These are phyloP conservation scores for Cladosporium colombiae DNA, from an alignment of 2,329 filamentous ascomycete genomes.

Conservation along the genomic window DNA sequence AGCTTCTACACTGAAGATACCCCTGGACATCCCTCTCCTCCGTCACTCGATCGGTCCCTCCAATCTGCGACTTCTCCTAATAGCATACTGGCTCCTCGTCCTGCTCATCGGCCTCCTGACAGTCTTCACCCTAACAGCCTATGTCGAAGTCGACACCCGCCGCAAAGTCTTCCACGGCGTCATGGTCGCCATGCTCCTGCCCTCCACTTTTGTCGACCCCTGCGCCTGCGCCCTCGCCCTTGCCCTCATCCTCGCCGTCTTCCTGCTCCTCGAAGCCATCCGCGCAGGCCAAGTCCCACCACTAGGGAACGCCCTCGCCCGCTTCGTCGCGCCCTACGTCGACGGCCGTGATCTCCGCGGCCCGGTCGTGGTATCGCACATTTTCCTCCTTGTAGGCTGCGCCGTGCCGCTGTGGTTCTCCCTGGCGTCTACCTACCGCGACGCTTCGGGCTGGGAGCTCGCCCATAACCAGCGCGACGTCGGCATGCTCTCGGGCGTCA, in stretches of 20 bases:
- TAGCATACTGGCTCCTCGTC: slow-evolving; percentile 71
- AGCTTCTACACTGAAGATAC: slow-evolving; percentile 25
- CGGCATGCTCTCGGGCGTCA: slow-evolving; percentile 86
- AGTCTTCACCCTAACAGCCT: slow-evolving; percentile 75
- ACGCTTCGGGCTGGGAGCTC: slow-evolving; percentile 69
- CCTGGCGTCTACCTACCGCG: slow-evolving; percentile 67
- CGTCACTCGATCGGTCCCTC: slow-evolving; percentile 68
- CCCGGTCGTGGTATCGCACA: slow-evolving; percentile 92
- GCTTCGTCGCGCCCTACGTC: slow-evolving; percentile 89
- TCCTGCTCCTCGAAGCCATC: slow-evolving; percentile 84
- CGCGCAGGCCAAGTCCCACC: slow-evolving; percentile 90
- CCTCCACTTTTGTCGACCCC: slow-evolving; percentile 83
- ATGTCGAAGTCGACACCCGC: slow-evolving; percentile 91
- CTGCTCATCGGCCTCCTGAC: slow-evolving; percentile 70
- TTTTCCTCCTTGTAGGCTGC: slow-evolving; percentile 92
- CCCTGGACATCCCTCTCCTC: slow-evolving; percentile 63
- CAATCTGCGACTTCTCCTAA: slow-evolving; percentile 77
- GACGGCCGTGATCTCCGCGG: slow-evolving; percentile 91
- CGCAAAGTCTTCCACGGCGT: slow-evolving; percentile 98
- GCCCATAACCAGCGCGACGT: slow-evolving; percentile 61
- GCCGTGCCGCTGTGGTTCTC: slow-evolving; percentile 92
- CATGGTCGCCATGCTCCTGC: slow-evolving; percentile 95
- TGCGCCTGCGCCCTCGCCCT: slow-evolving; percentile 78
- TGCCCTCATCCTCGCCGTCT: slow-evolving; percentile 76
- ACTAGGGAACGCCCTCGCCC: slow-evolving; percentile 78